These are phyloP conservation scores for Passalora sequoiae DNA, from an alignment of 2,329 filamentous ascomycete genomes.

Conservation along the genomic window DNA sequence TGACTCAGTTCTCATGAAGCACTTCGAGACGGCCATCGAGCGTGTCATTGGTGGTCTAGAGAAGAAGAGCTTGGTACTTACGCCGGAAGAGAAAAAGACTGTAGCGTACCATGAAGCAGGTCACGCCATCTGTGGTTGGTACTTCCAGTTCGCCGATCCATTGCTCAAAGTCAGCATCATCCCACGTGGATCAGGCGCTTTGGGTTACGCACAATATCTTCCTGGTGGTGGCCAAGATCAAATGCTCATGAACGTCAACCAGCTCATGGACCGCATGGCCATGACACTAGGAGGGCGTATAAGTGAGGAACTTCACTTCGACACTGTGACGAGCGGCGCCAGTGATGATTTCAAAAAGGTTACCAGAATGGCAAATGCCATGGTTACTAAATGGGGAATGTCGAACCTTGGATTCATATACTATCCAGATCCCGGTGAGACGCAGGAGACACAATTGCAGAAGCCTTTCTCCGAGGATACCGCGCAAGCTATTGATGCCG, in stretches of 20 bases:
- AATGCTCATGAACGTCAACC: slow-evolving; percentile 91
- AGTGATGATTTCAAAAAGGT: slow-evolving; percentile 99
- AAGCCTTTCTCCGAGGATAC: slow-evolving; percentile 97
- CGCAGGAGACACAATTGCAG: slow-evolving; percentile 62
- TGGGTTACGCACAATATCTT: slow-evolving; percentile 97
- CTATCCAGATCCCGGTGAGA: slow-evolving; percentile 59
- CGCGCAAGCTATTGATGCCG: slow-evolving; percentile 82
- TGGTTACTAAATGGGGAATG: slow-evolving; percentile 99
- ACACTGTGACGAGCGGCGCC: slow-evolving; percentile 90
- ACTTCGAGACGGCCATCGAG: slow-evolving; percentile 97
- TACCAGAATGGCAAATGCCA: slow-evolving; percentile 87
- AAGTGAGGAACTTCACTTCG: slow-evolving; percentile 93
- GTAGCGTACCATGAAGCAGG: slow-evolving; percentile 98
- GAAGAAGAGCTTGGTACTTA: slow-evolving; percentile 92
- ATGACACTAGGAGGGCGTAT: slow-evolving; percentile 97
- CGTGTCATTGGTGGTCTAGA: slow-evolving; percentile 93
- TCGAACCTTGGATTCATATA: slow-evolving; percentile 87
- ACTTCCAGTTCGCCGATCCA: slow-evolving; percentile 91
- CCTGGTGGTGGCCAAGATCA: slow-evolving; percentile 83
- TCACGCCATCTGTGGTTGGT: slow-evolving; percentile 98
- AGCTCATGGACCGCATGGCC: slow-evolving; percentile 98
- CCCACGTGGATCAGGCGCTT: slow-evolving; percentile 83
- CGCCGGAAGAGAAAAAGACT: slow-evolving; percentile 87
- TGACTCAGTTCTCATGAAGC: slow-evolving; percentile 73
- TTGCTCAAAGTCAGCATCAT: slow-evolving; percentile 98